Percentiles rank a stretch among this genome's conserved stretches.
phyloP scores from a whole-genome alignment of 305 asterid species.

The Fraxinus nigra region DNA sequence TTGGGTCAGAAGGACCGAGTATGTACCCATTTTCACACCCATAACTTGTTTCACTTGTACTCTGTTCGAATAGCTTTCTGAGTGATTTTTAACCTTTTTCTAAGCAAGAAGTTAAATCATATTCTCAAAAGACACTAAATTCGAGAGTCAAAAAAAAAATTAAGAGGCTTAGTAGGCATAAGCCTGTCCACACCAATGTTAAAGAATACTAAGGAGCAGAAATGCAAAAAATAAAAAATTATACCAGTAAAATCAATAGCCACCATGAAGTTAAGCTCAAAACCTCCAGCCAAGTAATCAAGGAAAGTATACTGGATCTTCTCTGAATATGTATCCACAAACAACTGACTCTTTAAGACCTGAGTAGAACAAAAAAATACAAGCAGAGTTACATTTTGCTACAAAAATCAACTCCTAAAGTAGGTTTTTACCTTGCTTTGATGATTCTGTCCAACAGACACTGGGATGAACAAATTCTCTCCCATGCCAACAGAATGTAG shows the following conservation, averaged over 20 bases:
- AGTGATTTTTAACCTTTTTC: background rate
- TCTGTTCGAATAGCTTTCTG: background rate
- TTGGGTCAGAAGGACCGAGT: constrained; percentile 4
- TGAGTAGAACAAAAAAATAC: constrained; percentile 21
- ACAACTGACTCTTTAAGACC: constrained; percentile 82
- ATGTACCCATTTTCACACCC: background rate
- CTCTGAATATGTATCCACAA: constrained; percentile 78
- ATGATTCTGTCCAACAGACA: constrained; percentile 56
- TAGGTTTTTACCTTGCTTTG: constrained; percentile 62
- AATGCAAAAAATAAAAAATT: background rate
- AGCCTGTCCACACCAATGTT: constrained; percentile 12
- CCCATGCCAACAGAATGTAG: constrained; percentile 58
- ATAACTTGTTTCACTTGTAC: background rate
- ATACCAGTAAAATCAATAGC: constrained; percentile 97
- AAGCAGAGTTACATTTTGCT: background rate
- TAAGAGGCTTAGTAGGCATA: background rate
- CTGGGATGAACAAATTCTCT: constrained; percentile 58
- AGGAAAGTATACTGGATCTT: constrained; percentile 78
- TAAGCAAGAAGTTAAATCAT: background rate
- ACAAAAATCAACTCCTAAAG: constrained; percentile 14
- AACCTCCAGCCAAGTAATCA: constrained; percentile 88
- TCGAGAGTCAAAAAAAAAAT: background rate
- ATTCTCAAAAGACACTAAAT: background rate
- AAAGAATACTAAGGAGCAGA: constrained; percentile 10
- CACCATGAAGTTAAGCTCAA: constrained; percentile 95